A percentile compares a stretch with the other conserved stretches of the same genome.
Evolutionary conservation across 768 basidiomycete species (phyloP).

Genomic region (Boletus eberwhitei): DNA sequence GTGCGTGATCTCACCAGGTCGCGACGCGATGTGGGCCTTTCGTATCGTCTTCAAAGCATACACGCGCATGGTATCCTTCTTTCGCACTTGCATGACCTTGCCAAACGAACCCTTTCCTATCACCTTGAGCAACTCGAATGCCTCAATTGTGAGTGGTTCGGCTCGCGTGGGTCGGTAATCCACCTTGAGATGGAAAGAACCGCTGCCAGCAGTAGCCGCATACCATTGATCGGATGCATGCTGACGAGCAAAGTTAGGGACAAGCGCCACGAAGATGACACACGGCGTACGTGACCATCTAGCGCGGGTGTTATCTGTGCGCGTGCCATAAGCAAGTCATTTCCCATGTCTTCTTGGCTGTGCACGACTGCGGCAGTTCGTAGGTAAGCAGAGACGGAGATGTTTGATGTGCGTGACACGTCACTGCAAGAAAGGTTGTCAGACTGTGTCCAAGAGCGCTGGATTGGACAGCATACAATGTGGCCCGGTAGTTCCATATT

Average conservation of each 20-base stretch:
- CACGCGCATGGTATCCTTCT: constrained; percentile 96
- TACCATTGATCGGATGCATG: constrained; percentile 92
- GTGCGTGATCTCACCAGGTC: constrained; percentile 96
- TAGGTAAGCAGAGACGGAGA: constrained; percentile 89
- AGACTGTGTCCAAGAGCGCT: not conserved
- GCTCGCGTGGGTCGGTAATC: constrained; percentile 86
- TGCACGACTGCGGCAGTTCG: constrained; percentile 71
- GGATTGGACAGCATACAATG: constrained; percentile 65
- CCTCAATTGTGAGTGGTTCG: constrained; percentile 89
- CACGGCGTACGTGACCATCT: constrained; percentile 62
- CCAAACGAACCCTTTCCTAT: constrained; percentile 98
- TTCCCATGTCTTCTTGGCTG: constrained; percentile 93
- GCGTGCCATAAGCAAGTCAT: constrained; percentile 91
- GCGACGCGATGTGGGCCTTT: constrained; percentile 95
- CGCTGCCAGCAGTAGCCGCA: constrained; percentile 74
- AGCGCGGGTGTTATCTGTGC: constrained; percentile 84
- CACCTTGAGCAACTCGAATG: constrained; percentile 94
- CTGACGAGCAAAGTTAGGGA: constrained; percentile 34
- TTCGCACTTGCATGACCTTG: constrained; percentile 99
- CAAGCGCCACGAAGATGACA: not conserved
- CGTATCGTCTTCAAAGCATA: constrained; percentile 98
- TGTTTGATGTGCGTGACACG: constrained; percentile 90
- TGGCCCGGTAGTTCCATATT: constrained; percentile 93
- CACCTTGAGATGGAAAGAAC: constrained; percentile 94
- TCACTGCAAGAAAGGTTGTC: constrained; percentile 53